phyloP scores from a whole-genome alignment of 768 basidiomycete species.

The Glaciozyma martinii region DNA sequence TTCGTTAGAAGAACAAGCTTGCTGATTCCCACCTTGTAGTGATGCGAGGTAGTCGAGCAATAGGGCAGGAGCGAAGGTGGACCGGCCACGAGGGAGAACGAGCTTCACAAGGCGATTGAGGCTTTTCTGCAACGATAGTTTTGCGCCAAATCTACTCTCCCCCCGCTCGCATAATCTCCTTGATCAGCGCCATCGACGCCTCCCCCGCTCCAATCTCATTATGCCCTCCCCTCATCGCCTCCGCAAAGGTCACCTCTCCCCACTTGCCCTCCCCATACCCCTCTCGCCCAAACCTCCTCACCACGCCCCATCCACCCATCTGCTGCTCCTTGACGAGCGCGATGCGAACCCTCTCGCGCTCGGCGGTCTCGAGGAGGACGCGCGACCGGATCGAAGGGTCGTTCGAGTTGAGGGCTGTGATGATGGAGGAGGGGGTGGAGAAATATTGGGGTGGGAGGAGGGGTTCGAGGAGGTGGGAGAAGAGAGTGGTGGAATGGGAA shows the following conservation, averaged over 20 bases:
- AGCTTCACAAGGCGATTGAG: too few relatives aligned
- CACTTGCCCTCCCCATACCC: background rate
- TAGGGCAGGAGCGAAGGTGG: too few relatives aligned
- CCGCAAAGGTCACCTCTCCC: slow-evolving; percentile 21
- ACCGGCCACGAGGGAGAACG: too few relatives aligned
- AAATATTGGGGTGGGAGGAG: background rate
- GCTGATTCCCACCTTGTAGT: too few relatives aligned
- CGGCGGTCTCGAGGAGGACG: background rate
- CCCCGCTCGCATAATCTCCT: background rate
- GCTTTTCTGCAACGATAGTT: too few relatives aligned
- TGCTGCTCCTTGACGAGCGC: background rate
- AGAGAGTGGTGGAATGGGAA: slow-evolving; percentile 12
- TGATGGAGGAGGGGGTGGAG: background rate
- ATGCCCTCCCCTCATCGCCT: slow-evolving; percentile 16
- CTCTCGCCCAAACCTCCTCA: slow-evolving; percentile 16
- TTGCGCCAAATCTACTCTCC: too few relatives aligned
- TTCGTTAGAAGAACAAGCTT: too few relatives aligned
- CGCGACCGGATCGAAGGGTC: too few relatives aligned
- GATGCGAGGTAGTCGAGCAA: too few relatives aligned
- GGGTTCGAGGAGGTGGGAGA: slow-evolving; percentile 3
- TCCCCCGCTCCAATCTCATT: slow-evolving; percentile 18
- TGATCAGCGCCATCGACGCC: background rate
- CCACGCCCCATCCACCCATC: slow-evolving; percentile 17
- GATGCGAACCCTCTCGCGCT: background rate
- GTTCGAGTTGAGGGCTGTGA: too few relatives aligned